Evolutionary conservation across 345 rosid genomes (phyloP), one percentile per base, ranked within the genome.

Genomic region (Toxicodendron radicans): DNA sequence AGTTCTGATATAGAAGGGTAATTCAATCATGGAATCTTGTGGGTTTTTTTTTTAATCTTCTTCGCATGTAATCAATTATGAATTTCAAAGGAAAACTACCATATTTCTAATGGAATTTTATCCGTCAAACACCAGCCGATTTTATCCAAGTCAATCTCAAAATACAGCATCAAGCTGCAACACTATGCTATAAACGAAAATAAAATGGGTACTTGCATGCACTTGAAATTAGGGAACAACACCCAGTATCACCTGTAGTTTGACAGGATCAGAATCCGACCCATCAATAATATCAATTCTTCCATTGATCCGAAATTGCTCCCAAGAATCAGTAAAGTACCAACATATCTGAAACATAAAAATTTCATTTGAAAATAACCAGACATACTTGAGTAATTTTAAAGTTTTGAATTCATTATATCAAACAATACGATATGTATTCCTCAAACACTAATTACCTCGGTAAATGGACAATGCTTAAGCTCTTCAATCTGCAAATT

Each of bases 321-420:
- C 98, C 96, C 96, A 93, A 6, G 99, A 83, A 66, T 86, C 89
- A 3, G 97, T 83, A 35, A 95, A 91, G 77, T 92, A 92, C 96
- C 97, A 95, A 78, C 98, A 90, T 71, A 95, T 87, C 97, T 77
- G 73, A 56, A 64, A 69, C 30, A 51, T 18, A 17, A 43, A 38
- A 69, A 24, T 71, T 17, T 46, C 46, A 35, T 46, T 16, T 49
- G 33, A 12, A 71, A 18, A 64, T 43, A 64, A 62, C 1, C 45
- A 70, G 8, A 21, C 2, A 32, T 6, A 16, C 48, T 20, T 41
- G 9, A 23, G 33, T 38, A 58, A 6, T 7, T 53, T 21, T 45
- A 14, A 51, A 4, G 54, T 2, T 48, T 11, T 11, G 5, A 51
- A 51, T 51, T 38, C 43, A 38, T 5, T 38, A 38, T 38, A 38